Conservation (phyloP, 108 stramenopile species). For the Licmophora abbreviata region DNA sequence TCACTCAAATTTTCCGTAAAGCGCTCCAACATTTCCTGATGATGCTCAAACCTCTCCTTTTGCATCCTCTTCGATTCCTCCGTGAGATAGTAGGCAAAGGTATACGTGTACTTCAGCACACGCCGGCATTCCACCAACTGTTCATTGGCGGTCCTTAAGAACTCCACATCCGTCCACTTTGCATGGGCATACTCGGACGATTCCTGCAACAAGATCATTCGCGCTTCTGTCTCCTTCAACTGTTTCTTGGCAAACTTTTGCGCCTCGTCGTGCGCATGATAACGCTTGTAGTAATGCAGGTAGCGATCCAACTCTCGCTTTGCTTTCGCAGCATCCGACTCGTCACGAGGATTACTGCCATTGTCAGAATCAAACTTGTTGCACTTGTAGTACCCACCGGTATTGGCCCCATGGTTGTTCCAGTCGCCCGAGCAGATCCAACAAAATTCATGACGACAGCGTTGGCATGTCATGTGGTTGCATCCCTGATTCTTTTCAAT, state of each 20-base stretch:
- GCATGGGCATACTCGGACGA: slow-evolving; percentile 58
- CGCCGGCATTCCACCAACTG: slow-evolving; percentile 95
- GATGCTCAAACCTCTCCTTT: slow-evolving; percentile 94
- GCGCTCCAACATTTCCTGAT: slow-evolving; percentile 97
- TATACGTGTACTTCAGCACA: slow-evolving; percentile 95
- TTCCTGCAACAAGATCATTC: slow-evolving; percentile 92
- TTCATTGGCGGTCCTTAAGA: slow-evolving; percentile 93
- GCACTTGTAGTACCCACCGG: slow-evolving; percentile 99
- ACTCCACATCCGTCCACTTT: slow-evolving; percentile 96
- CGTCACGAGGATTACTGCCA: slow-evolving; percentile 15
- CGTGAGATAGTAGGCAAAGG: slow-evolving; percentile 88
- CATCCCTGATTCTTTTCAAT: slow-evolving; percentile 99
- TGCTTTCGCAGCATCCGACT: slow-evolving; percentile 80
- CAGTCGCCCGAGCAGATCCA: slow-evolving; percentile 99
- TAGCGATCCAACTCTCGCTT: slow-evolving; percentile 95
- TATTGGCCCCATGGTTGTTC: slow-evolving; percentile 92
- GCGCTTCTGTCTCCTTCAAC: slow-evolving; percentile 74
- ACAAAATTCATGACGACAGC: slow-evolving; percentile 90
- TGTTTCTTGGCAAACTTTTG: slow-evolving; percentile 89
- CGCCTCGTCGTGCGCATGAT: slow-evolving; percentile 87
- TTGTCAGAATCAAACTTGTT: slow-evolving; percentile 66
- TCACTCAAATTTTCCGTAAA: slow-evolving; percentile 93
- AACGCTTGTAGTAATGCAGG: slow-evolving; percentile 98
- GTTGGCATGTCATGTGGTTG: slow-evolving; percentile 94
- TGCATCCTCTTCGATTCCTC: slow-evolving; percentile 28